Evolutionary conservation across 2,329 filamentous ascomycete genomes (phyloP).

Genomic region (Mariannaea elegans): DNA sequence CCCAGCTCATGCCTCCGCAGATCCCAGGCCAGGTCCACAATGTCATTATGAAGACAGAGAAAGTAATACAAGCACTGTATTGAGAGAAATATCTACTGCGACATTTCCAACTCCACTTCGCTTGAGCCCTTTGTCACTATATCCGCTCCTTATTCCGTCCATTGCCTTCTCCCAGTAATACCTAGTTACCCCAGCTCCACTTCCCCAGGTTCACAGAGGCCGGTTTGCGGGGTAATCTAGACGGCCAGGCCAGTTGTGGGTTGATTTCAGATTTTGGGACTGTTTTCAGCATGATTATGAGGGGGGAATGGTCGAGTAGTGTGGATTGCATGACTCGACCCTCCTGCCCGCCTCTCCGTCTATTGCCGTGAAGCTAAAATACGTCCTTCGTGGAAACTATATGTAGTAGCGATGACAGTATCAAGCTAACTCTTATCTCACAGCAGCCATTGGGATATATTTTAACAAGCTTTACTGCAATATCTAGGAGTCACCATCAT

Average conservation of each 20-base stretch:
- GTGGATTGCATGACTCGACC: slow-evolving; percentile 6
- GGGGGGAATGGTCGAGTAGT: background rate
- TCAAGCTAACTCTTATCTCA: background rate
- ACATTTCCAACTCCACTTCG: background rate
- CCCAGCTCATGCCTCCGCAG: too few species aligned
- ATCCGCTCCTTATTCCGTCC: slow-evolving; percentile 7
- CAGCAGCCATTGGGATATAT: background rate
- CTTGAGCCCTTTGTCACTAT: background rate
- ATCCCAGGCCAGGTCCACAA: too few species aligned
- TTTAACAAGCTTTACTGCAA: background rate
- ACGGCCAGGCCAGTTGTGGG: background rate
- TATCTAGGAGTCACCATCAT: background rate
- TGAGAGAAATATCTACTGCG: background rate
- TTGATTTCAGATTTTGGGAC: background rate
- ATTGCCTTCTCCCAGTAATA: background rate
- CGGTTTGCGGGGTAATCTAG: slow-evolving; percentile 5
- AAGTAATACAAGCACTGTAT: background rate
- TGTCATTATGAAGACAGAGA: too few species aligned
- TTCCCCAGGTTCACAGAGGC: background rate
- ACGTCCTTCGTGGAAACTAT: background rate
- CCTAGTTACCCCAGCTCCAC: slow-evolving; percentile 11
- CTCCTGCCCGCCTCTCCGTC: slow-evolving; percentile 4
- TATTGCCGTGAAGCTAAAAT: slow-evolving; percentile 13
- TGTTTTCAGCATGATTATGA: background rate
- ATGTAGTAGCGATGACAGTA: background rate